Evolutionary conservation across 768 basidiomycete genomes (phyloP), one percentile per base, ranked within the genome.

Genomic region (Pleurotus giganteus): DNA sequence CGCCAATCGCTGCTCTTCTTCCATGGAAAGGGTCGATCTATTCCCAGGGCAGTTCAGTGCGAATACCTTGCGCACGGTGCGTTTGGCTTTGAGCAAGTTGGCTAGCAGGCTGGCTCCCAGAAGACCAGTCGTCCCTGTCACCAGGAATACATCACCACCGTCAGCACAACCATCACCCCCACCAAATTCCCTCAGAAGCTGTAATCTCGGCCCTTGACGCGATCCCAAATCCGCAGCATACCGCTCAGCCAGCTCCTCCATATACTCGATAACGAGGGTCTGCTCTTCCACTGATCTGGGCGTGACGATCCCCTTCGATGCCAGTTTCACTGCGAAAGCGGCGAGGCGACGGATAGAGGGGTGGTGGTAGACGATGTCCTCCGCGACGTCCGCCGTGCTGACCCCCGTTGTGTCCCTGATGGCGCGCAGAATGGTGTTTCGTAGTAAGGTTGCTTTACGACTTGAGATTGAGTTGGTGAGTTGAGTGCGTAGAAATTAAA

Each of bases 81-180:
- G 26, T 29, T 45, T 17, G 23, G 46, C 26, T n/a, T 28, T 19
- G 4, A 47, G 27, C 8, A 47, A 27, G 15, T 47, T 8, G 15
- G 24, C 13, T 23, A 47, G 46, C 29, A 47, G 15, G 17, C 12
- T 47, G 5, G 71, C 68, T 12, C 76, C 76, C 4, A 77, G 63
- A 15, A 62, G 67, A 2, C 75, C 75, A 1, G 76, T 77, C 3
- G 69, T 65, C 6, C 75, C 75, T 0, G 75, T 77, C 36, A 77
- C 57, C 6, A 74, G 59, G 1, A 76, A 68, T 0, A 69, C 68
- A 19, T 51, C 36, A 29, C 24, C 46, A 29, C 29, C 46, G 27
- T 27, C 27, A n/a, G n/a, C n/a, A n/a, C n/a, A n/a, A n/a, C n/a
- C n/a, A n/a, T n/a, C n/a, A n/a, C n/a, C n/a, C n/a, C n/a, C n/a